phyloP scores from a whole-genome alignment of 345 rosid genomes.

The Combretum micranthum region DNA sequence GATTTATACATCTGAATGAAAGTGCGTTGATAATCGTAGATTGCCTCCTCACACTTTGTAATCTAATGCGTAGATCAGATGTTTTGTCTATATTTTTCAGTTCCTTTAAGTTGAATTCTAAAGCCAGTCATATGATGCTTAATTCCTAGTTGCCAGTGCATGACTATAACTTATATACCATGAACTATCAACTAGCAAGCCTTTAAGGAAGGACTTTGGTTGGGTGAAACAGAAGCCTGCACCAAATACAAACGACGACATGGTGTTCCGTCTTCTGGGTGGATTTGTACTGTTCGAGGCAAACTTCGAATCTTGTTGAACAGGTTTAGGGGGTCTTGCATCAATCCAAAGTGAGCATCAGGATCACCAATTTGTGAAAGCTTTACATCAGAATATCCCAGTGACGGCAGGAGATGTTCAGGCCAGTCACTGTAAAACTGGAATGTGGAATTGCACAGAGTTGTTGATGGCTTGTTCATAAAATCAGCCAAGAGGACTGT shows the following conservation, averaged over 20 bases:
- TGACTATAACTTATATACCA: too few species aligned
- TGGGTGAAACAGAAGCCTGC: slow-evolving; percentile 77
- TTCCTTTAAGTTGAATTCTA: too few species aligned
- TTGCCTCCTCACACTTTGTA: too few species aligned
- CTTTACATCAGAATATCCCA: slow-evolving; percentile 75
- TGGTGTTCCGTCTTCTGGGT: slow-evolving; percentile 92
- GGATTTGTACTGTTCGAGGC: slow-evolving; percentile 62
- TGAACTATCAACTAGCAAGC: too few species aligned
- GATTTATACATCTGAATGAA: too few species aligned
- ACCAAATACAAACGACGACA: slow-evolving; percentile 91
- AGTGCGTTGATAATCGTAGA: too few species aligned
- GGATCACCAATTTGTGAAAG: slow-evolving; percentile 95
- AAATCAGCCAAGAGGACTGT: slow-evolving; percentile 90
- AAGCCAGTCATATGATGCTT: too few species aligned
- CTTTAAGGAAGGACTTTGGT: slow-evolving; percentile 12
- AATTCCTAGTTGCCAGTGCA: too few species aligned
- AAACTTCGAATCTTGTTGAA: slow-evolving; percentile 76
- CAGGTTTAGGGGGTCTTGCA: slow-evolving; percentile 65
- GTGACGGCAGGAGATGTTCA: slow-evolving; percentile 71
- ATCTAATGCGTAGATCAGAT: too few species aligned
- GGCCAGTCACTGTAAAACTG: slow-evolving; percentile 96
- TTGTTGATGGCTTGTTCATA: slow-evolving; percentile 82
- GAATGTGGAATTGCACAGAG: slow-evolving; percentile 60
- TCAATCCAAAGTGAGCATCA: slow-evolving; percentile 81
- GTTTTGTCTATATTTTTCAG: too few species aligned